Evolutionary conservation across 2,329 filamentous ascomycete genomes (phyloP), one percentile per base, ranked within the genome.

Genomic region (Podosphaera leucotricha): DNA sequence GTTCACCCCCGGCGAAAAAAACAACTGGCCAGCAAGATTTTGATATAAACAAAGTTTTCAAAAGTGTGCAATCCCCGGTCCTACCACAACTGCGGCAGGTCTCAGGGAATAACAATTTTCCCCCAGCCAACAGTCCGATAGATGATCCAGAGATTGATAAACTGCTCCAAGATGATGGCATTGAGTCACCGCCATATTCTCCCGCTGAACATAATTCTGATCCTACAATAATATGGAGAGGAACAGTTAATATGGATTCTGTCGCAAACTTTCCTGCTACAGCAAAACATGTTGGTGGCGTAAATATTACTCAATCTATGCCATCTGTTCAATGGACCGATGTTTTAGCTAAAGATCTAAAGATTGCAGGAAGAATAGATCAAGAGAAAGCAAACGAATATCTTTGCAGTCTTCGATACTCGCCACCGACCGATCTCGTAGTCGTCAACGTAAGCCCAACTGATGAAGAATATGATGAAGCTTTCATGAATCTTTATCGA

Each of bases 141-240:
- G 74, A 80, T 13, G 87, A 98, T 59, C 72, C 81, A 2, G 90
- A 95, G 47, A 82, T 98, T 18, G 90, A 98, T 58, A 75, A 84
- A 36, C 66, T 98, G 52, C 71, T 95, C 6, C 73, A 86, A 54
- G 84, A 81, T 47, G 75, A 82, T 45, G 76, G 77, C 22, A 80
- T 80, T 40, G 72, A 80, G 13, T 86, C 81, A 1, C 80, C 81
- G 1, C 80, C 80, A 0, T 92, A 92, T 57, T 86, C 82, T 0
- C 83, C 85, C 0, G 77, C 76, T 2, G 83, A 90, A 49, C 74
- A 77, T 48, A 65, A 71, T 0, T 73, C 67, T 2, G 71, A 87
- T 50, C 77, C 80, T 0, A 72, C 75, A 40, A 67, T 82, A 20
- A 66, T 92, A 30, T 93, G 85, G 85, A 72, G 73, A 44, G 85